Conservation (phyloP, 768 basidiomycete species). For the Collybiopsis luxurians region DNA sequence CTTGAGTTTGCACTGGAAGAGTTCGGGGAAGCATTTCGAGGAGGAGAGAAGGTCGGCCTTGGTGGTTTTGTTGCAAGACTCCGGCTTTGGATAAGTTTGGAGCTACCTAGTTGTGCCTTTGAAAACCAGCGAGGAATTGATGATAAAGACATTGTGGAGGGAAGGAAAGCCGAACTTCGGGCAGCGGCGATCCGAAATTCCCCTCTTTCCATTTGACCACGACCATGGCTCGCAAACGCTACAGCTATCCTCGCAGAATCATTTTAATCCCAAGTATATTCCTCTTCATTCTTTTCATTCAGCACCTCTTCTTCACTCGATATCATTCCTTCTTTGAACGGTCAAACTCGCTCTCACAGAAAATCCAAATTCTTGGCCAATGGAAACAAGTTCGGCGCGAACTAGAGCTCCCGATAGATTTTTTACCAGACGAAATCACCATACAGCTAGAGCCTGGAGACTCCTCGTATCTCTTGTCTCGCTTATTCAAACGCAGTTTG, state of each 20-base stretch:
- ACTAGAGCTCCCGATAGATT: slow-evolving; percentile 20
- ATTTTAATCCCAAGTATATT: slow-evolving; percentile 5
- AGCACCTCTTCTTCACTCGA: slow-evolving; percentile 2
- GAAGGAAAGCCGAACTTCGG: not conserved
- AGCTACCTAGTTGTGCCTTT: not conserved
- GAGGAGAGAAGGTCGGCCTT: not conserved
- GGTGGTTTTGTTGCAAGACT: not conserved
- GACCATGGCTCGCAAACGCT: slow-evolving; percentile 4
- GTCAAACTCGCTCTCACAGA: not conserved
- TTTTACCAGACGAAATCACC: slow-evolving; percentile 10
- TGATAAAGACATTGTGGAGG: not conserved
- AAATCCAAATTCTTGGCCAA: slow-evolving; percentile 20
- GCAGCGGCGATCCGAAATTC: not conserved
- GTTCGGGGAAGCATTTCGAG: not conserved
- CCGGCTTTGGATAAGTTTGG: not conserved
- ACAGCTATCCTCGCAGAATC: slow-evolving; percentile 3
- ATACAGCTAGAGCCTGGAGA: not conserved
- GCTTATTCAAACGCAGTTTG: slow-evolving; percentile 4
- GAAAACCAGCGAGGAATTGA: not conserved
- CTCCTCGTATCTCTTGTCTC: too few relatives aligned
- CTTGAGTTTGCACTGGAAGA: not conserved
- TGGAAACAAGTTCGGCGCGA: slow-evolving; percentile 27
- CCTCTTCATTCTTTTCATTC: slow-evolving; percentile 4
- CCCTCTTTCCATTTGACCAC: not conserved
- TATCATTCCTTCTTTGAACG: not conserved